A percentile compares a stretch with the other conserved stretches of the same genome.
Evolutionary conservation across 2,329 filamentous ascomycete species (phyloP).

Genomic region (Aspergillus sp.): DNA sequence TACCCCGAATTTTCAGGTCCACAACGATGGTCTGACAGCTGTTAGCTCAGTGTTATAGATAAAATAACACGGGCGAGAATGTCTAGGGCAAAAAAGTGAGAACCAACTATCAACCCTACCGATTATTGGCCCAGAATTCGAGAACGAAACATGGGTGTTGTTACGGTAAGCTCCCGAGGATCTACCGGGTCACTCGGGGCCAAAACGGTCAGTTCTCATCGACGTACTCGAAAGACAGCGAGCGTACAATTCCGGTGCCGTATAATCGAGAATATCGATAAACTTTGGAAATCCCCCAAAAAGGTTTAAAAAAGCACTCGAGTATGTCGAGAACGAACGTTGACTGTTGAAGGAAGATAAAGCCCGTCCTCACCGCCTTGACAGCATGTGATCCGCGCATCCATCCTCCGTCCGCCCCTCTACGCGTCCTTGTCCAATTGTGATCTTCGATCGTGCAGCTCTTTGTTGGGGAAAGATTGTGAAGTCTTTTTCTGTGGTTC

Average conservation of each 20-base stretch:
- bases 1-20: background rate
- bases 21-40: background rate
- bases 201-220: background rate
- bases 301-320: background rate
- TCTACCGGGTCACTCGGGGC: background rate
- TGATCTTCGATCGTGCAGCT: background rate
- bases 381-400: slow-evolving; percentile 7
- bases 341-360: background rate
- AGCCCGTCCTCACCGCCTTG: slow-evolving; percentile 8
- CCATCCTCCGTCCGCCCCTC: background rate
- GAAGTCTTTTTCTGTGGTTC: background rate
- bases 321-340: background rate
- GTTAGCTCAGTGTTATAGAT: background rate
- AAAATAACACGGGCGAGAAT: background rate
- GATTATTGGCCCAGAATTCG: background rate
- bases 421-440: slow-evolving; percentile 1
- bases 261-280: too few species aligned
- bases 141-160: background rate
- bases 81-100: too few species aligned
- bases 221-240: background rate
- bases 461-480: background rate
- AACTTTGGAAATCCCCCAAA: background rate
- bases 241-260: background rate
- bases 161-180: background rate
- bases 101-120: background rate